Percentiles rank a stretch among this genome's conserved stretches.
These are phyloP conservation scores for Mucuna pruriens DNA, from an alignment of 306 rosid genomes.

Conservation along the genomic window DNA sequence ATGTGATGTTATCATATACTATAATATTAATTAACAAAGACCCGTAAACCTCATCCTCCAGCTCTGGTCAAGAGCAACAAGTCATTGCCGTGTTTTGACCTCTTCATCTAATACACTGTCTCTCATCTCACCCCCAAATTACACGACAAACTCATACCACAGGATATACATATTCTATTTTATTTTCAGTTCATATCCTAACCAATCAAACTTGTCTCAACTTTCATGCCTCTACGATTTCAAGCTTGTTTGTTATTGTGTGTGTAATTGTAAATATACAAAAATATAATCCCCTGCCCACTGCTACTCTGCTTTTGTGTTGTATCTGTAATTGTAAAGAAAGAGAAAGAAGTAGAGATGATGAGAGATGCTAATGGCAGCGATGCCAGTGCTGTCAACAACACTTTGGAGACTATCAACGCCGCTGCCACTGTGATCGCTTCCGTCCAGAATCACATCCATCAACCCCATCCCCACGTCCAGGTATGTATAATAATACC, in stretches of 20 bases:
- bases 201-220: not conserved
- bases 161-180: not conserved
- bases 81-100: constrained; percentile 96
- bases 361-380: constrained; percentile 63
- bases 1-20: constrained; percentile 32
- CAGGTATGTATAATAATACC: constrained; percentile 51
- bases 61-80: constrained; percentile 33
- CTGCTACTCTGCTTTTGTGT: not conserved
- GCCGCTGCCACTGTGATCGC: constrained; percentile 94
- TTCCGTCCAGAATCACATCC: constrained; percentile 62
- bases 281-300: not conserved
- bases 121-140: not conserved
- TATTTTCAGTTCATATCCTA: not conserved
- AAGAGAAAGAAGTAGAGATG: constrained; percentile 8
- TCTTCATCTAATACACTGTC: not conserved
- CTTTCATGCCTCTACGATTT: not conserved
- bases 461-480: constrained; percentile 48
- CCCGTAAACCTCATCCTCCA: no score
- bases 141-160: constrained; percentile 1
- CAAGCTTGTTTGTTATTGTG: not conserved
- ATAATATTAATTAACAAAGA: no score
- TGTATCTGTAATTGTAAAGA: not conserved
- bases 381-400: constrained; percentile 50
- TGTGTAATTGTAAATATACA: no score
- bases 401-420: constrained; percentile 77